Percentiles rank a stretch among this genome's conserved stretches.
These are phyloP conservation scores for Syzygium jambos DNA, from an alignment of 345 rosid genomes.

Conservation along the genomic window DNA sequence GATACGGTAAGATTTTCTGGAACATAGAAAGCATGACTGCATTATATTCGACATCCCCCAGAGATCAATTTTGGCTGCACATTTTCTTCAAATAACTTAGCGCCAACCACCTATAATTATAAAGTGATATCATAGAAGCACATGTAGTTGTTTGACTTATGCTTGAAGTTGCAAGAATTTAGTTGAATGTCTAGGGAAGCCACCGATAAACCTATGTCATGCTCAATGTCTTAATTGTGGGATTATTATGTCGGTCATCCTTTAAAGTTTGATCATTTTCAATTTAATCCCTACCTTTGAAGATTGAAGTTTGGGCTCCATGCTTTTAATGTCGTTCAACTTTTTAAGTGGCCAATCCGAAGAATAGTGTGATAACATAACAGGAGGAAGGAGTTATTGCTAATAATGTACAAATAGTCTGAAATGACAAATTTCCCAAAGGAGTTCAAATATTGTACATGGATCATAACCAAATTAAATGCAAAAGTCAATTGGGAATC, in stretches of 20 bases:
- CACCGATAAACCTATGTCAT: neutral
- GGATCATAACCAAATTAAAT: neutral
- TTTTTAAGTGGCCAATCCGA: neutral
- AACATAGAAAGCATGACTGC: neutral
- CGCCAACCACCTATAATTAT: neutral
- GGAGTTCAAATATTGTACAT: neutral
- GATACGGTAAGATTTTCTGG: neutral
- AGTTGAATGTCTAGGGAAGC: neutral
- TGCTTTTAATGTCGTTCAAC: neutral
- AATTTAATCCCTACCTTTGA: neutral
- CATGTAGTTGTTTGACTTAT: too few relatives aligned
- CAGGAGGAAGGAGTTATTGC: too few relatives aligned
- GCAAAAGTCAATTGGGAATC: neutral
- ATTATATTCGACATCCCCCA: neutral
- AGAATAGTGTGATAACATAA: neutral
- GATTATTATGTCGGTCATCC: neutral
- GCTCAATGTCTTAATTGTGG: neutral
- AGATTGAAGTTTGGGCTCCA: neutral
- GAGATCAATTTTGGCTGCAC: neutral
- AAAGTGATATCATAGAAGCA: neutral
- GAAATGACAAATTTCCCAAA: fast-evolving
- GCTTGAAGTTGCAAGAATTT: neutral
- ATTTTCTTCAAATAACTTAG: neutral
- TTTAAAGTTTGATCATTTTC: too few relatives aligned
- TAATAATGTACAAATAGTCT: neutral